Evolutionary conservation across 257 asterid genomes (phyloP).

Genomic region (Lithospermum erythrorhizon): DNA sequence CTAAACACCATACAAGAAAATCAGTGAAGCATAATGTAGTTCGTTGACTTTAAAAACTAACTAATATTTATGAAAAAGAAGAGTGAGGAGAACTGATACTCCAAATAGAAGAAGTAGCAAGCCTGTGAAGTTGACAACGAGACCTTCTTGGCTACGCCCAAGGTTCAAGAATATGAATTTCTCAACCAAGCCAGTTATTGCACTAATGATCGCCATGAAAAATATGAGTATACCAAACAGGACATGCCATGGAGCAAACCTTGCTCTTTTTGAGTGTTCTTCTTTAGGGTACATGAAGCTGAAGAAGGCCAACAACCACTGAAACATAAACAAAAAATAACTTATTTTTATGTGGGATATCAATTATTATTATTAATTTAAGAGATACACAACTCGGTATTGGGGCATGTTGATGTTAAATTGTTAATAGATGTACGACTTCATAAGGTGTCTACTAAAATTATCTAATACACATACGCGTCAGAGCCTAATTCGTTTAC

Average conservation of each 20-base stretch:
- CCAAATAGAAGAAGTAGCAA: constrained; percentile 38
- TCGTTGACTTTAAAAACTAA: too few species aligned
- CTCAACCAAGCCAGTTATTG: constrained; percentile 42
- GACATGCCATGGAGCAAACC: constrained; percentile 40
- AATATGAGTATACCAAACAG: constrained; percentile 33
- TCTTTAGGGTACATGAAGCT: constrained; percentile 24
- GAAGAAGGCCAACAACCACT: constrained; percentile 41
- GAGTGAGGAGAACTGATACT: constrained; percentile 26
- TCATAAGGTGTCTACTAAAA: too few species aligned
- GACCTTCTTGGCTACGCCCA: constrained; percentile 27
- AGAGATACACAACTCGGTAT: too few species aligned
- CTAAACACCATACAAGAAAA: too few species aligned
- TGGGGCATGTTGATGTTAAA: too few species aligned
- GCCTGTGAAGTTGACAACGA: constrained; percentile 40
- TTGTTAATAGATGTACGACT: too few species aligned
- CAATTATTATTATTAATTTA: too few species aligned
- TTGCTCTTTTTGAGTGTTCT: constrained; percentile 17
- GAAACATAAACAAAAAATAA: neutral
- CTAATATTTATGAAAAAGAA: constrained; percentile 18
- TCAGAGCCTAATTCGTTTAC: too few species aligned
- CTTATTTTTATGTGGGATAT: too few species aligned
- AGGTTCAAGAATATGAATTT: constrained; percentile 25
- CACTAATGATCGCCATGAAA: constrained; percentile 36
- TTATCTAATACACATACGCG: too few species aligned
- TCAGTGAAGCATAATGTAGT: neutral